These are phyloP conservation scores for Leptographium galeiforme DNA, from an alignment of 2,329 filamentous ascomycete species.

Conservation along the genomic window DNA sequence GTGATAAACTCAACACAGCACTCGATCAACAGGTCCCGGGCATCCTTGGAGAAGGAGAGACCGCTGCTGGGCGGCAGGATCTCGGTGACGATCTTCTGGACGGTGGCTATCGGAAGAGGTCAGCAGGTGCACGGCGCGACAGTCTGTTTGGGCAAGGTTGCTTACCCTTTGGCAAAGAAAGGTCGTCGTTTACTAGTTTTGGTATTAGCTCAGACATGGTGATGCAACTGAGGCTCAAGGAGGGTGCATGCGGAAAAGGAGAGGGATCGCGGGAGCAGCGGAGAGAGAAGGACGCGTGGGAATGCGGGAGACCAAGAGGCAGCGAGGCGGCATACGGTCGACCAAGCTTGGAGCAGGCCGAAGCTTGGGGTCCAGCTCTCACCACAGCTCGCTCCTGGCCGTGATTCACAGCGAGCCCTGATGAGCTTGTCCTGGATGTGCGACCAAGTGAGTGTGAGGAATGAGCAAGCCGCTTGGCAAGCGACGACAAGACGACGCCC, in stretches of 20 bases:
- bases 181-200: slow-evolving; percentile 43
- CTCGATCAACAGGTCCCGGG: slow-evolving; percentile 88
- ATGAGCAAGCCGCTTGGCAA: background rate
- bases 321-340: no score
- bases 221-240: no score
- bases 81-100: slow-evolving; percentile 84
- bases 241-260: no score
- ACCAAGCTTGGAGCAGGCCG: no score
- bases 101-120: slow-evolving; percentile 37
- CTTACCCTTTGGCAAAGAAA: slow-evolving; percentile 52
- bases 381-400: background rate
- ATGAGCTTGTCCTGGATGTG: background rate
- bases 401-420: background rate
- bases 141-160: slow-evolving; percentile 12
- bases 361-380: background rate
- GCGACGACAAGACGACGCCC: background rate
- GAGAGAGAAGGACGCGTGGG: background rate
- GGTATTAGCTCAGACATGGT: slow-evolving; percentile 18
- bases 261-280: no score
- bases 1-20: slow-evolving; percentile 99
- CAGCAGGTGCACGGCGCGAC: background rate
- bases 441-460: background rate
- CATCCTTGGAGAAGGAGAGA: slow-evolving; percentile 86
- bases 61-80: slow-evolving; percentile 67
- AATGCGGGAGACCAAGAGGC: background rate